Conservation (phyloP, 306 rosid species). For the Parietaria judaica region DNA sequence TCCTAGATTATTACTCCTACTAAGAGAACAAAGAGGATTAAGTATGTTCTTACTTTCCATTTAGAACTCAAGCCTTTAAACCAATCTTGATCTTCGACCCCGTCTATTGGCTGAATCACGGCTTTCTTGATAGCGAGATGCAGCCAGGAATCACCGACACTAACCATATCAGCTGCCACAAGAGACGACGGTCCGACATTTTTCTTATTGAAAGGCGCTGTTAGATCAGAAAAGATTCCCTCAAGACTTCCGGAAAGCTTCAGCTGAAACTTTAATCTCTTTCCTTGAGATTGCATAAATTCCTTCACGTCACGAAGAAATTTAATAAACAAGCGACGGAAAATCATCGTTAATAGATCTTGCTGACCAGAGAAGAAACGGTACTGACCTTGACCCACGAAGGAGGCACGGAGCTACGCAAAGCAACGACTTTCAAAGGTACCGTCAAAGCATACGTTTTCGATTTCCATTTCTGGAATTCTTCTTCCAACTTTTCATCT, state of each 20-base stretch:
- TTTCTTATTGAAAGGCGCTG: constrained; percentile 36
- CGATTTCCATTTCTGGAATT: constrained; percentile 68
- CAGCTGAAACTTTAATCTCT: constrained; percentile 44
- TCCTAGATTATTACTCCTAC: no score
- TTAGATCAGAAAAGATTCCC: constrained; percentile 59
- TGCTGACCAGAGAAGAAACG: neutral
- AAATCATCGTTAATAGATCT: constrained; percentile 6
- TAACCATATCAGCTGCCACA: constrained; percentile 70
- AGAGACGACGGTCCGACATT: constrained; percentile 46
- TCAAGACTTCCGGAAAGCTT: constrained; percentile 59
- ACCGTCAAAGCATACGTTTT: constrained; percentile 81
- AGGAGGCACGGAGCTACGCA: constrained; percentile 87
- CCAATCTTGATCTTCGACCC: constrained; percentile 85
- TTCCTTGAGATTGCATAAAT: constrained; percentile 80
- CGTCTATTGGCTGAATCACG: constrained; percentile 61
- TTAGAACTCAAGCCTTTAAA: constrained; percentile 53
- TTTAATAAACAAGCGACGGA: constrained; percentile 6
- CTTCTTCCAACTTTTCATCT: constrained; percentile 47
- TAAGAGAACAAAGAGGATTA: constrained; percentile 10
- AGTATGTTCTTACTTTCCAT: constrained; percentile 79
- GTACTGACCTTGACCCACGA: constrained; percentile 72
- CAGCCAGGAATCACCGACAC: constrained; percentile 93
- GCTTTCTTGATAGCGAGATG: constrained; percentile 51
- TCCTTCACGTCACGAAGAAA: constrained; percentile 44
- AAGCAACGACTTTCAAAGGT: constrained; percentile 66